Percentiles rank a stretch among this genome's conserved stretches.
These are phyloP conservation scores for Gonapodya prolifera DNA, from an alignment of 192 early-diverging fungal species.

Conservation along the genomic window DNA sequence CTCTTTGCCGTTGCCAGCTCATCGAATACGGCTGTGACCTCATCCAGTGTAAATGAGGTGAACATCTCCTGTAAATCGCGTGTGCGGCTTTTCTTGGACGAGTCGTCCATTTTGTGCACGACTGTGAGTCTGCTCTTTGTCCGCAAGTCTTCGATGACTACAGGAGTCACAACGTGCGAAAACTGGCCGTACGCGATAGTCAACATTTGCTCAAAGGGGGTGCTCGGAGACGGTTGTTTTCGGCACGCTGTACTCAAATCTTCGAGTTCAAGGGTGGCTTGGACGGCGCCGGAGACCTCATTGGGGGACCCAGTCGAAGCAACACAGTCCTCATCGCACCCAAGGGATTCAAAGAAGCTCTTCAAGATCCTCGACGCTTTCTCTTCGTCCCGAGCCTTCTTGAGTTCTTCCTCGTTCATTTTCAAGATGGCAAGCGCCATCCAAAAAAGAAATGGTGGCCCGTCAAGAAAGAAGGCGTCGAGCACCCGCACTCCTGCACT, in stretches of 20 bases:
- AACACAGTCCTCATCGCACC: constrained; percentile 13
- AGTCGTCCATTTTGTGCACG: constrained; percentile 44
- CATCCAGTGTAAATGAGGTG: constrained; percentile 30
- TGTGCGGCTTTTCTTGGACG: constrained; percentile 33
- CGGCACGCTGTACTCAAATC: constrained; percentile 7
- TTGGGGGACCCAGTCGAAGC: constrained; percentile 1
- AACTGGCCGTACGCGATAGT: constrained; percentile 25
- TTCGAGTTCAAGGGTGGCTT: constrained; percentile 3
- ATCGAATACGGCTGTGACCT: constrained; percentile 36
- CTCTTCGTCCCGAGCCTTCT: constrained; percentile 30
- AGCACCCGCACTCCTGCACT: constrained; percentile 32
- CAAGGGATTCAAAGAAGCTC: constrained; percentile 34
- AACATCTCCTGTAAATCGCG: constrained; percentile 42
- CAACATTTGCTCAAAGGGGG: constrained; percentile 27
- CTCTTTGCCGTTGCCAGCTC: constrained; percentile 30
- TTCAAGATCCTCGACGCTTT: constrained; percentile 44
- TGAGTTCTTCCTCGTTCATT: constrained; percentile 34
- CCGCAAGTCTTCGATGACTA: constrained; percentile 33
- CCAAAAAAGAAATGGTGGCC: constrained; percentile 51
- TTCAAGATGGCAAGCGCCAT: constrained; percentile 36
- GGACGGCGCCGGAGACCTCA: constrained; percentile 6
- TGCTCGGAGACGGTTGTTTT: constrained; percentile 4
- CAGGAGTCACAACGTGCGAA: constrained; percentile 21
- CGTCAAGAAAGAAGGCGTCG: constrained; percentile 48
- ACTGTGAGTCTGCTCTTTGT: constrained; percentile 30